A percentile compares a stretch with the other conserved stretches of the same genome.
These are phyloP conservation scores for Phytophthora foliorum DNA, from an alignment of 352 stramenopile genomes.

Conservation along the genomic window DNA sequence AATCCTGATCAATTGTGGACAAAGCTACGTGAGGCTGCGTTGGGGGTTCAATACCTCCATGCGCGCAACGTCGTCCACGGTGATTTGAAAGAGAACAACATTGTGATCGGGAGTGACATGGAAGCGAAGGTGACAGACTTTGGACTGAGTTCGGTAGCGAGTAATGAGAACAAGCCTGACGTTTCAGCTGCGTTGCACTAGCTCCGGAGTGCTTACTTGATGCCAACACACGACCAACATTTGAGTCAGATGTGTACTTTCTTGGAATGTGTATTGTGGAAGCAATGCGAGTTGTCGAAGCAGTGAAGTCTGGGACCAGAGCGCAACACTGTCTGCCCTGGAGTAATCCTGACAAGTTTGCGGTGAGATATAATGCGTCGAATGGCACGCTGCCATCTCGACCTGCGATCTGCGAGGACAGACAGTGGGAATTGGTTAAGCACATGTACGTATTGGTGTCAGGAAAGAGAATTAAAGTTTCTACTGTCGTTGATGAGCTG, in stretches of 20 bases:
- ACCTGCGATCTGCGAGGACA: background rate
- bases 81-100: conserved; percentile 23
- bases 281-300: conserved; percentile 3
- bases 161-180: background rate
- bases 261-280: conserved; percentile 39
- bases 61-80: conserved; percentile 14
- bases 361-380: background rate
- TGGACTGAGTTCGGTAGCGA: conserved; percentile 23
- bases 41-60: conserved; percentile 12
- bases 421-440: conserved; percentile 4
- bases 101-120: conserved; percentile 29
- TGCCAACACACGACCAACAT: background rate
- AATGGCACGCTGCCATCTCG: background rate
- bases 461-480: background rate
- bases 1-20: background rate
- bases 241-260: conserved; percentile 29
- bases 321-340: background rate
- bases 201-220: background rate
- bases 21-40: conserved; percentile 7
- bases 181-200: background rate
- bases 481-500: conserved; percentile 12
- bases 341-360: background rate
- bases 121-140: conserved; percentile 38
- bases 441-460: conserved; percentile 2
- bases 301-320: background rate